These are phyloP conservation scores for Elongisporangium undulatum DNA, from an alignment of 352 stramenopile genomes.

Conservation along the genomic window DNA sequence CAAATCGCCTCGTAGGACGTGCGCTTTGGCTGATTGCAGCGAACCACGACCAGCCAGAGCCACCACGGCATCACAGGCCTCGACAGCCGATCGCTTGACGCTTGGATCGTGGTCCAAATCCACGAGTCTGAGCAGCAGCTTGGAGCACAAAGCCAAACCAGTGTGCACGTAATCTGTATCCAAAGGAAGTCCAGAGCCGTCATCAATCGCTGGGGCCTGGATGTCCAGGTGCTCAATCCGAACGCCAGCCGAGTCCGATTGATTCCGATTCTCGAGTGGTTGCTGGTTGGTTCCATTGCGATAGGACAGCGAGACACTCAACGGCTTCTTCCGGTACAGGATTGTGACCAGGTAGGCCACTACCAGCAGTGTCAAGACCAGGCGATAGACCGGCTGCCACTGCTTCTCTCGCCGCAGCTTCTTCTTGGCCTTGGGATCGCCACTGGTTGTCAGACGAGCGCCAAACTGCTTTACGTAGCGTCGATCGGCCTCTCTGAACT, in stretches of 20 bases:
- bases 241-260: too few species aligned
- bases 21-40: constrained; percentile 24
- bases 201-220: neutral
- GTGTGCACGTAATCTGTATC: constrained; percentile 21
- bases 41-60: constrained; percentile 21
- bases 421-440: constrained; percentile 18
- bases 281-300: neutral
- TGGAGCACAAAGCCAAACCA: constrained; percentile 32
- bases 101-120: constrained; percentile 31
- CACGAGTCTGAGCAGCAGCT: constrained; percentile 31
- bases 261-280: neutral
- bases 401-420: constrained; percentile 13
- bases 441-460: constrained; percentile 29
- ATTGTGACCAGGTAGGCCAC: constrained; percentile 20
- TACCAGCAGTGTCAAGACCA: constrained; percentile 24
- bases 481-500: constrained; percentile 10
- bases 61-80: constrained; percentile 42
- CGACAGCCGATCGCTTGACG: constrained; percentile 28
- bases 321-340: neutral
- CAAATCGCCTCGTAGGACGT: constrained; percentile 46
- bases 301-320: neutral
- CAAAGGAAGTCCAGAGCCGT: neutral
- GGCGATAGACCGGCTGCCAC: constrained; percentile 17
- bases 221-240: neutral
- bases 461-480: constrained; percentile 26